Evolutionary conservation across 1,284 basidiomycete genomes (phyloP).

Genomic region (Apiotrichum mycotoxinovorans): DNA sequence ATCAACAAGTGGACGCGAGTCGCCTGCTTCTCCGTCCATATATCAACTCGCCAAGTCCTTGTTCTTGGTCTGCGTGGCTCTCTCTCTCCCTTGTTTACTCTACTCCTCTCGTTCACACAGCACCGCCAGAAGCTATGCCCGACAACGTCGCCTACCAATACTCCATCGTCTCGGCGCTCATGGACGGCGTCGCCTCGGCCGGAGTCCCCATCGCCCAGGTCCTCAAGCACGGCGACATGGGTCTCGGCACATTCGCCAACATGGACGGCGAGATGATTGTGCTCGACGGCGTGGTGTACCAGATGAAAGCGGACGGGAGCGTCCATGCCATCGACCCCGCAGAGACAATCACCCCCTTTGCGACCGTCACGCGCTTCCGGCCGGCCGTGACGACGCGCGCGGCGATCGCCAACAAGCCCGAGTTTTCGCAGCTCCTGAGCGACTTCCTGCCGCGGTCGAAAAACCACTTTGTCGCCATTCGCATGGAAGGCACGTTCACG

Average conservation of each 20-base stretch:
- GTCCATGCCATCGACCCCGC: too few species aligned
- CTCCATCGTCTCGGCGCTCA: constrained; percentile 19
- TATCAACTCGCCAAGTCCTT: too few species aligned
- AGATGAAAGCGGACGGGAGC: constrained; percentile 11
- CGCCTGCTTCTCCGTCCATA: too few species aligned
- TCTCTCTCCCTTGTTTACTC: too few species aligned
- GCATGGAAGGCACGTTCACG: constrained; percentile 13
- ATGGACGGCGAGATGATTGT: constrained; percentile 21
- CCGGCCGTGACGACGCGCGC: neutral
- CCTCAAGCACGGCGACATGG: constrained; percentile 14
- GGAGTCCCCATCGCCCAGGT: constrained; percentile 10
- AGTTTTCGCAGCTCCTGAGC: constrained; percentile 6
- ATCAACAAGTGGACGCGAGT: too few species aligned
- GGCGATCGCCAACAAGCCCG: constrained; percentile 3
- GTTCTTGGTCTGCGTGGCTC: too few species aligned
- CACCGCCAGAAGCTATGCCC: too few species aligned
- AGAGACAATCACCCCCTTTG: constrained; percentile 19
- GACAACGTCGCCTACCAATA: constrained; percentile 17
- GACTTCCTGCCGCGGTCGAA: constrained; percentile 6
- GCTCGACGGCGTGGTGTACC: constrained; percentile 14
- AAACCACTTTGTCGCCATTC: constrained; percentile 19
- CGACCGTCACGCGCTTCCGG: constrained; percentile 11
- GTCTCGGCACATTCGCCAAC: constrained; percentile 18
- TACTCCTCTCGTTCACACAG: too few species aligned
- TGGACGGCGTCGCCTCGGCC: constrained; percentile 17